Evolutionary conservation across 2,329 filamentous ascomycete species (phyloP).

Genomic region (Diplodia scrobiculata): DNA sequence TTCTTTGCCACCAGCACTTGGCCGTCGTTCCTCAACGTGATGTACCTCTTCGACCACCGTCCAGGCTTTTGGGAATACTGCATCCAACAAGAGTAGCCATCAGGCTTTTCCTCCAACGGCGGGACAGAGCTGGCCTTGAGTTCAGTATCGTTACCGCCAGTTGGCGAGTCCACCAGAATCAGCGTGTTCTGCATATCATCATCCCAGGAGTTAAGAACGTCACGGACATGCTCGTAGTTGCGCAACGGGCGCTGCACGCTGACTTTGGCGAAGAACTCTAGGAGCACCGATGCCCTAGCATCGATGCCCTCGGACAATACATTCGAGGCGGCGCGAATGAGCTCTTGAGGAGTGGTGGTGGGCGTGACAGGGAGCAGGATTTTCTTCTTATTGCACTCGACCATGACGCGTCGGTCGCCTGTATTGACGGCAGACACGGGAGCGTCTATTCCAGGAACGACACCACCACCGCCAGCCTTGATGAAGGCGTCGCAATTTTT

Average conservation of each 20-base stretch:
- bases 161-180: slow-evolving; percentile 63
- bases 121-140: slow-evolving; percentile 65
- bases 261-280: slow-evolving; percentile 74
- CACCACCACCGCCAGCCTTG: slow-evolving; percentile 50
- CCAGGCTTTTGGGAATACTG: slow-evolving; percentile 79
- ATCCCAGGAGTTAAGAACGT: slow-evolving; percentile 93
- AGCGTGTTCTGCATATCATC: slow-evolving; percentile 75
- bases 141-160: slow-evolving; percentile 54
- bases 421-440: slow-evolving; percentile 80
- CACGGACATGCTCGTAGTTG: slow-evolving; percentile 80
- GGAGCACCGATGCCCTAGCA: slow-evolving; percentile 66
- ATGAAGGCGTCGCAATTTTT: slow-evolving; percentile 36
- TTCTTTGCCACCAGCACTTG: slow-evolving; percentile 75
- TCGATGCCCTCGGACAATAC: slow-evolving; percentile 66
- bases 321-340: slow-evolving; percentile 68
- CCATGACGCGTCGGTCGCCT: slow-evolving; percentile 70
- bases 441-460: slow-evolving; percentile 66
- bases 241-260: slow-evolving; percentile 81
- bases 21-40: slow-evolving; percentile 72
- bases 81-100: slow-evolving; percentile 68
- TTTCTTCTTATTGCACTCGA: slow-evolving; percentile 70
- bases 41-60: slow-evolving; percentile 84
- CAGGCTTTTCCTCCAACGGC: slow-evolving; percentile 63
- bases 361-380: slow-evolving; percentile 72
- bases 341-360: slow-evolving; percentile 72